Evolutionary conservation across 768 basidiomycete genomes (phyloP).

Genomic region (Porphyrellus cyaneotinctus): DNA sequence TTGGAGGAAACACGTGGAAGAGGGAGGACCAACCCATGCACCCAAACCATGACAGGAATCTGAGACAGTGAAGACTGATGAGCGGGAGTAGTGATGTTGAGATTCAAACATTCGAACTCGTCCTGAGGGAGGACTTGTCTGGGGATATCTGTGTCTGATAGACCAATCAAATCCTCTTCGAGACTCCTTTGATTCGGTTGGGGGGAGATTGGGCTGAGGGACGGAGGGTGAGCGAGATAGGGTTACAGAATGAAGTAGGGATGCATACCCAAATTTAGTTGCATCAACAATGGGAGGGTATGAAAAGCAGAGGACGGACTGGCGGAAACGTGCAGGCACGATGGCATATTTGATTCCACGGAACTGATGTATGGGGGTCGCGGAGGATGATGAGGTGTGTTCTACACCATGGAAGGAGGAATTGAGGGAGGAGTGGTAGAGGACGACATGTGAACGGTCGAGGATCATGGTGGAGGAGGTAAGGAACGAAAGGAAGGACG

Average conservation of each 20-base stretch:
- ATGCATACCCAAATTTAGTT: constrained; percentile 58
- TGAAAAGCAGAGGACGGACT: constrained; percentile 56
- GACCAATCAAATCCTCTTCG: constrained; percentile 62
- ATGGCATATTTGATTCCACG: constrained; percentile 76
- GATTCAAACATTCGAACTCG: constrained; percentile 76
- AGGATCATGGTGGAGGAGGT: constrained; percentile 23
- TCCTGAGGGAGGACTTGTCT: constrained; percentile 55
- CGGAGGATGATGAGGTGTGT: constrained; percentile 55
- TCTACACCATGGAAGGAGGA: constrained; percentile 66
- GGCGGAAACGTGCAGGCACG: constrained; percentile 71
- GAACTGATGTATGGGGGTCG: constrained; percentile 61
- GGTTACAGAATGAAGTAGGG: constrained; percentile 6
- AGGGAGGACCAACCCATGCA: constrained; percentile 63
- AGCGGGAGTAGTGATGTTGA: constrained; percentile 75
- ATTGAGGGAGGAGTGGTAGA: constrained; percentile 52
- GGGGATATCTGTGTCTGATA: constrained; percentile 50
- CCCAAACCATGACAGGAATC: constrained; percentile 78
- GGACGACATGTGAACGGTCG: constrained; percentile 24
- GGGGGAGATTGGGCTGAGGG: constrained; percentile 67
- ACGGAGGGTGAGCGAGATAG: constrained; percentile 2
- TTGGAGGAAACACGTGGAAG: constrained; percentile 6
- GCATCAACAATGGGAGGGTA: constrained; percentile 61
- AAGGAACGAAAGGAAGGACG: no score
- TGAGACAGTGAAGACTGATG: constrained; percentile 48
- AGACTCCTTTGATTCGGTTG: constrained; percentile 47